A percentile compares a stretch with the other conserved stretches of the same genome.
Evolutionary conservation across 352 stramenopile genomes (phyloP).

Genomic region (Phytophthora meadii): DNA sequence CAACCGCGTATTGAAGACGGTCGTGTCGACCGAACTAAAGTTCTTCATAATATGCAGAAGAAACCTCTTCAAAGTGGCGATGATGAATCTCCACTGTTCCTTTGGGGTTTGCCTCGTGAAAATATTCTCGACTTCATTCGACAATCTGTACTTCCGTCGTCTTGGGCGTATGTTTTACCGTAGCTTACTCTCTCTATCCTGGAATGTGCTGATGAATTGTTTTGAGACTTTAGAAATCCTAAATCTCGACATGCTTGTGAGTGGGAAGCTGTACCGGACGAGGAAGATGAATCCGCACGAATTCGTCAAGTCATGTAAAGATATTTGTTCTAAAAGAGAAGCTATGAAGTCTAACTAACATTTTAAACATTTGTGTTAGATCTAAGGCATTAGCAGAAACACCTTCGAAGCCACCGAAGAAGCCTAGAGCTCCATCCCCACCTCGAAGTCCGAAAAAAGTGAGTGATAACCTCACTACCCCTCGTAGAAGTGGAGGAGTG

Average conservation of each 20-base stretch:
- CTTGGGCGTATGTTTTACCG: conserved; percentile 55
- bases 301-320: conserved; percentile 18
- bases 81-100: conserved; percentile 44
- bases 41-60: conserved; percentile 45
- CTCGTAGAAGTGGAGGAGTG: conserved; percentile 14
- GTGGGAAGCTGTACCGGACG: conserved; percentile 48
- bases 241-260: conserved; percentile 42
- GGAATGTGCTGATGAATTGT: not conserved
- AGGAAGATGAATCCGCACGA: conserved; percentile 27
- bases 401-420: conserved; percentile 12
- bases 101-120: conserved; percentile 74
- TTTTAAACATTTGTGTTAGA: conserved; percentile 6
- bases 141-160: conserved; percentile 73
- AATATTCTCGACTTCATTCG: conserved; percentile 83
- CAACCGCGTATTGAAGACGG: conserved; percentile 42
- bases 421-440: conserved; percentile 26
- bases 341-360: too few relatives aligned
- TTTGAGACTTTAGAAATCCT: conserved; percentile 23
- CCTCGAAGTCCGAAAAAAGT: conserved; percentile 19
- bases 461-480: conserved; percentile 9
- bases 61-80: conserved; percentile 5
- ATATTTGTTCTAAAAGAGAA: not conserved
- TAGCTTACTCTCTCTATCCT: too few relatives aligned
- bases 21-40: conserved; percentile 60
- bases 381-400: conserved; percentile 20